Evolutionary conservation across 805 yeast species (phyloP), one percentile per base, ranked within the genome.

Genomic region (Pichia manshurica): DNA sequence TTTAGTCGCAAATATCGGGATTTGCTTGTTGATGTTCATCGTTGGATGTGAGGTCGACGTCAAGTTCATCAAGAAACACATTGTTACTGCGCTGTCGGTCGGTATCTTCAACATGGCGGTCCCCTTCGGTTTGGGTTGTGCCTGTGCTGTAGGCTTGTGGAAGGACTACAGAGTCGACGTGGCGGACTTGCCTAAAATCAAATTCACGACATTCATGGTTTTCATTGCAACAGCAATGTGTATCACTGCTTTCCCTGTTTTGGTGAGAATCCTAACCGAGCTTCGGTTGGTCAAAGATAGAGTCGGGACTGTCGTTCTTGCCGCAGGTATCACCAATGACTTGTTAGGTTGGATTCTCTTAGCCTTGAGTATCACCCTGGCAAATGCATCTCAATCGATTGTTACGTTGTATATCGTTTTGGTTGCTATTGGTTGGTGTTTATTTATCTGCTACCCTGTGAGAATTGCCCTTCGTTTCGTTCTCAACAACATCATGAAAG

Each of bases 211-310:
- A 0, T 86, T 74, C 56, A 79, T 82, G 83, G 85, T 85, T 10
- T 86, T 86, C 56, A 81, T 86, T 44, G 90, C 91, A 2, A 88
- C 84, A 12, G 91, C 95, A 2, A 74, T 85, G 72, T 79, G 91
- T 53, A 84, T 86, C 54, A 86, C 95, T 3, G 95, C 95, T 0
- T 82, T 86, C 63, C 95, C 95, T 0, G 95, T 86, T 2, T 66
- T 86, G 52, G 91, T 87, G 1, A 78, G 95, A 60, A 86, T 86
- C 23, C 66, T 86, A 53, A 81, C 88, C 5, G 91, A 85, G 59
- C 70, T 86, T 52, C 74, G 85, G 53, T 69, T 86, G 51, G 74
- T 83, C 39, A 80, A 79, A 44, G 89, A 82, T 58, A 71, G 87
- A 53, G 90, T 85, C 19, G 89, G 88, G 39, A 71, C 74, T 10